Evolutionary conservation across 371 early-diverging fungal species (phyloP), one percentile per base, ranked within the genome.

Genomic region (Mucor piriformis): DNA sequence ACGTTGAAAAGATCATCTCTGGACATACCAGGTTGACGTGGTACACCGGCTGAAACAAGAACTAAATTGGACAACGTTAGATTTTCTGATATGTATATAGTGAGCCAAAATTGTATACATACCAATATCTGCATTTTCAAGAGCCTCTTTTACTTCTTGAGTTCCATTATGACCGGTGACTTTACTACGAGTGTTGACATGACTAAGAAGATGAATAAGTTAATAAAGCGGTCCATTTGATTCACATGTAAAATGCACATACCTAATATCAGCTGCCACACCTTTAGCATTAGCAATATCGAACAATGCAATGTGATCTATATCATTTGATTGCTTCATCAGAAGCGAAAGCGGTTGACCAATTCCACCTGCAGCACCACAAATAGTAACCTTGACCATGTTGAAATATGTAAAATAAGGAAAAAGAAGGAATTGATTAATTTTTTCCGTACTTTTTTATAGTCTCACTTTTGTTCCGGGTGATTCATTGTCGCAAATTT

Each of bases 21-120:
- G 47, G 93, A 91, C 95, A 95, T 95, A 48, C 94, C 95, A 47
- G 95, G 95, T 79, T 92, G 92, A 40, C 95, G 77, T 18, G 95
- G 93, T 20, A 93, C 91, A 66, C 95, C 95, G 42, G 95, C 95
- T 55, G 99, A 97, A 75, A 97, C 95, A 43, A 97, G 92, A 51
- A 97, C 93, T 73, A 37, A n/a, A 24, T 47, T 44, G 20, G 16
- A 21, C 18, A 5, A 21, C 8, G 3, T 43, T 21, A 43, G 7
- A 20, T 6, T 13, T 54, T 32, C 0, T 11, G 15, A 20, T 8
- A 1, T 25, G 6, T 53, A 10, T 35, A 21, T 20, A 35, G n/a
- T 6, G 6, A 16, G 40, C n/a, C n/a, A n/a, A n/a, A n/a, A 15
- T 1, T 16, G 16, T 2, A 1, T 16, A 32, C 21, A 58, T 68